Percentiles rank a stretch among this genome's conserved stretches.
Evolutionary conservation across 805 yeast genomes (phyloP).

Genomic region (Huiozyma sinensis): DNA sequence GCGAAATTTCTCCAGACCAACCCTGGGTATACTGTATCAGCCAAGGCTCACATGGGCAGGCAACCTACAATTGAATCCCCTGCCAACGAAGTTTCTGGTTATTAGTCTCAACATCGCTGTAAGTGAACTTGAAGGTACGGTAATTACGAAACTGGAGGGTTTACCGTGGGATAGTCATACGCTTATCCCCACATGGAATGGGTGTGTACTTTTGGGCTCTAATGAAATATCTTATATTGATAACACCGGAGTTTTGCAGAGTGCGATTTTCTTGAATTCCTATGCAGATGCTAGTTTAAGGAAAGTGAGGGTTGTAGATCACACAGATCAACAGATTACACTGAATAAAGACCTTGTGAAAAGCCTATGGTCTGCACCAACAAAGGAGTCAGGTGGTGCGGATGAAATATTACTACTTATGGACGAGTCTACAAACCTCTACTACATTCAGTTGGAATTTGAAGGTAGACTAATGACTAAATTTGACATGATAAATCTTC

Average conservation of each 20-base stretch:
- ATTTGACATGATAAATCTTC: slow-evolving; percentile 21
- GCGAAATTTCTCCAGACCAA: slow-evolving; percentile 70
- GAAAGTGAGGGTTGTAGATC: slow-evolving; percentile 38
- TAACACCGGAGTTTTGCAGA: slow-evolving; percentile 39
- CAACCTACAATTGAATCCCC: slow-evolving; percentile 11
- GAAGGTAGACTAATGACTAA: slow-evolving; percentile 25
- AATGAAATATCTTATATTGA: slow-evolving; percentile 74
- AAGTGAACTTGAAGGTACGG: slow-evolving; percentile 18
- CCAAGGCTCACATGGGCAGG: slow-evolving; percentile 73
- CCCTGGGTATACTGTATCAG: slow-evolving; percentile 56
- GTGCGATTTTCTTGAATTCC: slow-evolving; percentile 20
- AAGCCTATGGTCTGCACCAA: slow-evolving; percentile 9
- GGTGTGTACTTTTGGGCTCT: slow-evolving; percentile 58
- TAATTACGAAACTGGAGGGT: slow-evolving; percentile 51
- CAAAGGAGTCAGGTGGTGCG: slow-evolving; percentile 1
- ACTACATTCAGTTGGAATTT: slow-evolving; percentile 17
- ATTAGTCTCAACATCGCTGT: slow-evolving; percentile 40
- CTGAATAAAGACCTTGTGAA: slow-evolving; percentile 10
- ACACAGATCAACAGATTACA: slow-evolving; percentile 22
- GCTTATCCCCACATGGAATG: slow-evolving; percentile 53
- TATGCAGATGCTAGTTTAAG: slow-evolving; percentile 36
- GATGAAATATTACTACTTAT: slow-evolving; percentile 19
- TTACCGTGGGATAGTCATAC: slow-evolving; percentile 68
- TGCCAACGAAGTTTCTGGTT: slow-evolving; percentile 17
- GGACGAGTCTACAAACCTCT: slow-evolving; percentile 19